Base-by-base conservation (phyloP, 805 yeast genomes). In the Myxozyma nipponensis region DNA sequence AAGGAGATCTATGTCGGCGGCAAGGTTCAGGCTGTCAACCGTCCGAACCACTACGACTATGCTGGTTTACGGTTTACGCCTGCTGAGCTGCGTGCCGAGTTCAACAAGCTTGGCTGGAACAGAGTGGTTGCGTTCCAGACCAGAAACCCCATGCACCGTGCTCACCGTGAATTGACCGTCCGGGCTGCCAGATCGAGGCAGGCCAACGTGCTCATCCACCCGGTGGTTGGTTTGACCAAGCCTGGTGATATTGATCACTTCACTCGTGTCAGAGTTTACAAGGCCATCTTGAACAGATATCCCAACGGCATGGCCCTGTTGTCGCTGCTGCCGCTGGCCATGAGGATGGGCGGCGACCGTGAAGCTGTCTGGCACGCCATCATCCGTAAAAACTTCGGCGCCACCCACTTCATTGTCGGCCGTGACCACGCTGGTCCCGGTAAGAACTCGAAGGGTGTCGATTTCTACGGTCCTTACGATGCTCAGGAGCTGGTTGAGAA, bases 401-500 rank as follows among this genome's bases (percentile, higher is more conserved):
- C 95, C 49, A 85, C 96, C 46, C 97, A 91, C 69, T 91, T 91
- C 74, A 90, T 90, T 65, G 96, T 90, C 43, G 98, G 98, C 54
- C 84, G 98, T 76, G 97, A 90, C 70, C 98, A 90, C 66, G 98
- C 98, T 46, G 97, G 97, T 54, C 97, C 98, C 19, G 98, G 97
- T 57, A 71, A 74, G 52, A 80, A 80, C 78, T 87, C 96, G 51
- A 75, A 83, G 66, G 97, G 97, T 56, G 89, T 79, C 46, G 96
- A 91, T 58, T 89, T 90, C 74, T 90, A 90, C 67, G 98, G 97
- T 19, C 96, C 98, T 13, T 91, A 90, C 67, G 98, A 90, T 67
- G 97, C 97, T 26, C 97, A 91, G 73, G 89, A 80, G 32, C 75
- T 91, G 49, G 95, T 90, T 56, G 88, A 82, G 54, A 71, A 81